Percentiles rank a stretch among this genome's conserved stretches.
Evolutionary conservation across 2,329 filamentous ascomycete species (phyloP).

Genomic region (Tolypocladium album): DNA sequence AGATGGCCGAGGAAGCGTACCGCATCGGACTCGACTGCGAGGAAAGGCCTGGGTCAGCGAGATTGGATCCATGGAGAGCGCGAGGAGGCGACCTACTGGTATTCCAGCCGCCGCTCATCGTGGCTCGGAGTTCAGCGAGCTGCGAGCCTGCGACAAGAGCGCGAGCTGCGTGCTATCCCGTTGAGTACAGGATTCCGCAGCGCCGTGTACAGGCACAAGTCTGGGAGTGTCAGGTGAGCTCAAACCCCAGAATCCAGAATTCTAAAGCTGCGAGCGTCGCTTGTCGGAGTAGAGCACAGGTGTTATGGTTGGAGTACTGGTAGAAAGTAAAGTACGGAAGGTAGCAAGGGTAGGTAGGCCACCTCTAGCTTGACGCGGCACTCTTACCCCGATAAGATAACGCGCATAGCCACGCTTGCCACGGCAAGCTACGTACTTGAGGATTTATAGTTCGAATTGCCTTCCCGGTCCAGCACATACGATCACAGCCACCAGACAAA

Average conservation of each 20-base stretch:
- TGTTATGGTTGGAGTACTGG: neutral
- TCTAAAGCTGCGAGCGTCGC: neutral
- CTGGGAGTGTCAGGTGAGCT: neutral
- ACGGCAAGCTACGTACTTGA: no score
- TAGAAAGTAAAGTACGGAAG: neutral
- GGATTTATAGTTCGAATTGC: no score
- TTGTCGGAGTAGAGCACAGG: neutral
- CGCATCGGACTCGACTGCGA: conserved; percentile 81
- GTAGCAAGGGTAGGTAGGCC: neutral
- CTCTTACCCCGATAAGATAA: neutral
- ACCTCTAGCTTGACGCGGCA: neutral
- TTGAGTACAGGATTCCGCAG: neutral
- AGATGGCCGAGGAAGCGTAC: conserved; percentile 38
- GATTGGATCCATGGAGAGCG: neutral
- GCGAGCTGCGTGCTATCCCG: neutral
- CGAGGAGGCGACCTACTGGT: conserved; percentile 49
- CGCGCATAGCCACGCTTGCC: no score
- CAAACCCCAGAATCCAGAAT: neutral
- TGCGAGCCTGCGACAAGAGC: neutral
- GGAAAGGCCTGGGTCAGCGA: conserved; percentile 2
- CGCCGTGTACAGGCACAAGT: no score
- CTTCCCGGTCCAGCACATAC: no score
- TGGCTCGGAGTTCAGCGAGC: conserved; percentile 3
- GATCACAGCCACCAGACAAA: no score
- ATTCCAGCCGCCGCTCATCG: conserved; percentile 82